These are phyloP conservation scores for Bipolaris gigantea DNA, from an alignment of 2,329 filamentous ascomycete species.

Conservation along the genomic window DNA sequence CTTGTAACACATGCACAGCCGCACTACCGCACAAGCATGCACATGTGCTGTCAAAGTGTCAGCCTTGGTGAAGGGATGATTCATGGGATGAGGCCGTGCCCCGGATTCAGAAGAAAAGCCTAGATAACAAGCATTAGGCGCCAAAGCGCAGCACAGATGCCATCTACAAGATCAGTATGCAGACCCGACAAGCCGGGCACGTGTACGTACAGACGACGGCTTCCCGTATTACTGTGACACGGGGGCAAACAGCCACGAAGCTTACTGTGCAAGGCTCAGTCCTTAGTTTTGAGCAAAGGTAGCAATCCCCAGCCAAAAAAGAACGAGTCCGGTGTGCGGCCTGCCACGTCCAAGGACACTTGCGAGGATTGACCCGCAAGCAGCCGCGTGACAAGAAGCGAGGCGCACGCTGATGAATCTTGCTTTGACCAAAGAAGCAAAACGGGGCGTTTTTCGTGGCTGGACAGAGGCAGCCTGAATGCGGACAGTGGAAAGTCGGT, in stretches of 20 bases:
- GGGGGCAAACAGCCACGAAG: conserved; percentile 20
- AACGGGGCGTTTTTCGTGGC: conserved; percentile 7
- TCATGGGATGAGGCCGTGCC: conserved; percentile 4
- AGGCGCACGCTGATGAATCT: background rate
- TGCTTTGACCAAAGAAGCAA: conserved; percentile 1
- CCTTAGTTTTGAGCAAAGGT: conserved; percentile 13
- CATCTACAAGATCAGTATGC: conserved; percentile 8
- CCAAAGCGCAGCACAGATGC: conserved; percentile 16
- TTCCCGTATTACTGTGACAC: conserved; percentile 19
- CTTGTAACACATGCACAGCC: background rate
- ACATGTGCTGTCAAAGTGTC: conserved; percentile 3
- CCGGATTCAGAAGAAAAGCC: conserved; percentile 8
- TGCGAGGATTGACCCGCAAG: conserved; percentile 1
- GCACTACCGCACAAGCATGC: conserved; percentile 3
- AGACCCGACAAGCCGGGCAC: conserved; percentile 15
- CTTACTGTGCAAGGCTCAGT: conserved; percentile 17
- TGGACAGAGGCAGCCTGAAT: conserved; percentile 9
- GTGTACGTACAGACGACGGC: conserved; percentile 11
- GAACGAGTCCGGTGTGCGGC: conserved; percentile 9
- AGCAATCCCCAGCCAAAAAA: conserved; percentile 16
- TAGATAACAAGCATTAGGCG: conserved; percentile 12
- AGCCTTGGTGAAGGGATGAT: background rate
- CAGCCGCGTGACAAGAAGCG: conserved; percentile 2
- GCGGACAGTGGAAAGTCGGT: conserved; percentile 9
- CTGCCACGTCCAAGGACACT: conserved; percentile 8